Base-by-base conservation (phyloP, 306 rosid genomes). In the Vigna hirtella region DNA sequence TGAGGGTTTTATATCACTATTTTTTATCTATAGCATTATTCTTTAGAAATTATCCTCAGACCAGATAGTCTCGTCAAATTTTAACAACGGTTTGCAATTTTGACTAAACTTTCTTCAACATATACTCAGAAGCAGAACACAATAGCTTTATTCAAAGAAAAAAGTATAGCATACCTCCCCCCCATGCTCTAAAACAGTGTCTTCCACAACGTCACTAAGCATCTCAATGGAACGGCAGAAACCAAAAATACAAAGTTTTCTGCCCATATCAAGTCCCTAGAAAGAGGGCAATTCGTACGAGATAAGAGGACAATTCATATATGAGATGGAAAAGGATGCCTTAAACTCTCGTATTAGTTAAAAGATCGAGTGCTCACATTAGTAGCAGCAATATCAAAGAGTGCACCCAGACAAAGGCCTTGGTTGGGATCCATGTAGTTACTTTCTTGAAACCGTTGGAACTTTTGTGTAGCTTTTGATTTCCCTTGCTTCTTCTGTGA, bases 191-290 rank as follows among this genome's bases (percentile, higher is more conserved):
- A 94, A 83, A 73, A 94, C 97, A 9, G 94, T 92, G 88, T 92
- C 97, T 85, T 94, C 93, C 68, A 94, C 97, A 62, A 94, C 98
- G 82, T 94, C 97, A 79, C 95, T 92, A 45, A 94, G 92, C 98
- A 94, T 94, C 88, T 94, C 98, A 67, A 94, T 83, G 73, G 98
- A 94, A 63, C 95, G 97, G 87, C 98, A 94, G 81, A 92, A 94
- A 15, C 98, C 97, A 76, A 89, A 90, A 66, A 94, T 92, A 68
- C 98, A 94, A 18, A 94, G 91, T 80, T 91, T 88, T 86, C 98
- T 86, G 16, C 97, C 93, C 93, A 70, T 87, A 84, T 94, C 97
- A 77, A 92, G 98, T 74, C 98, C 98, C 98, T 95, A 70, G 38
- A 80, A 73, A 55, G 53, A 84, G 56, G 78, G 36, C 24, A 64